Evolutionary conservation across 495 filamentous ascomycete genomes (phyloP), one percentile per base, ranked within the genome.

Genomic region (Podospora fimiseda): DNA sequence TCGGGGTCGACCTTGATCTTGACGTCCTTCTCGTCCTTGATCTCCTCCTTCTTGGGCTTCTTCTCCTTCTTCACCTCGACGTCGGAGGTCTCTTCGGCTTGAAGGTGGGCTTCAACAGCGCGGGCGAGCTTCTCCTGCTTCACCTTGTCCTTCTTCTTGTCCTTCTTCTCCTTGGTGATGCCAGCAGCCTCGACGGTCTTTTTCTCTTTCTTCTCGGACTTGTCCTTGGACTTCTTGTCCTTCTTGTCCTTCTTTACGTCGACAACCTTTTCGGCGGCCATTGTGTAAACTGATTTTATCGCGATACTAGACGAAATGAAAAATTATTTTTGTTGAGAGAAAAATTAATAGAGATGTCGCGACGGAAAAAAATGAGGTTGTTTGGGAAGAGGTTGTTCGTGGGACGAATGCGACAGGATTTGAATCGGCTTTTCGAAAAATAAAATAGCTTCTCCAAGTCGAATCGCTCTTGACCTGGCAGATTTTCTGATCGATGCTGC

Each of bases 181-280:
- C 85, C 87, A n/a, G 85, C 83, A 65, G 86, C 85, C 66, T 84
- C 82, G 42, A 65, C 51, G 74, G 88, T 87, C 68, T 78, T 73
- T 51, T 90, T 83, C 51, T 87, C 88, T 64, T 88, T 83, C 61
- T 78, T 85, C 56, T 89, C 86, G 74, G 87, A 87, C 72, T 88
- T 84, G 74, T 90, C 87, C 79, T 89, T 89, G 74, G 88, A 85
- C 80, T 88, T 87, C 75, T 86, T 81, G 44, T 77, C 73, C 74
- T 85, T 86, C 74, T 86, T 87, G 55, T 84, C 77, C 66, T 82
- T 79, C 73, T 85, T 86, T 41, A 55, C 51, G 24, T 59, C 63
- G 46, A 61, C 55, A 49, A 55, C 51, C 37, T 60, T 59, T 39
- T 21, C 39, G 38, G 61, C 53, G 21, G 52, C 59, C 63, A 66